Evolutionary conservation across 306 rosid species (phyloP).

Genomic region (Albizia julibrissin): DNA sequence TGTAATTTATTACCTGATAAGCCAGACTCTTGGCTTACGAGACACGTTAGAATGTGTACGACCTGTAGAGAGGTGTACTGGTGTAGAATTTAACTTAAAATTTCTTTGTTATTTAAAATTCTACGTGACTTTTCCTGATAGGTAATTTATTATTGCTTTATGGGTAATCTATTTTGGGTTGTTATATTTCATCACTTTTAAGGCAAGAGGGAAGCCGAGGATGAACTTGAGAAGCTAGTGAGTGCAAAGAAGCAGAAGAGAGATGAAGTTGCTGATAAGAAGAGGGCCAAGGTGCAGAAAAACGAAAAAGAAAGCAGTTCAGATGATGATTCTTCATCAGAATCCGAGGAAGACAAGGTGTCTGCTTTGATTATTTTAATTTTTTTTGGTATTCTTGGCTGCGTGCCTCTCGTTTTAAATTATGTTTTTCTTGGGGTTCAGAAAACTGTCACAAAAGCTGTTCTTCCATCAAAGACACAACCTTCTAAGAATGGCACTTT

Average conservation of each 20-base stretch:
- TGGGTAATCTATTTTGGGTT: neutral
- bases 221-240: slow-evolving; percentile 50
- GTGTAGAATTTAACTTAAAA: neutral
- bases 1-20: neutral
- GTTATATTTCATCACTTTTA: neutral
- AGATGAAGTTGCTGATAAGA: slow-evolving; percentile 54
- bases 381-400: neutral
- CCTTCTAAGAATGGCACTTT: slow-evolving; percentile 44
- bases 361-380: neutral
- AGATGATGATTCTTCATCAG: slow-evolving; percentile 58
- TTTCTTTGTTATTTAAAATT: neutral
- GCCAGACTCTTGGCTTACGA: neutral
- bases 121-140: neutral
- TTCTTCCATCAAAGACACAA: slow-evolving; percentile 32
- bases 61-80: neutral
- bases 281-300: slow-evolving; percentile 46
- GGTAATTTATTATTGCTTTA: neutral
- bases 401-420: neutral
- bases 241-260: slow-evolving; percentile 71
- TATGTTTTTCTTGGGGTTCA: neutral
- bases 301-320: slow-evolving; percentile 65
- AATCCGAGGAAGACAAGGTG: slow-evolving; percentile 65
- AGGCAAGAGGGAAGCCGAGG: slow-evolving; percentile 80
- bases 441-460: slow-evolving; percentile 48
- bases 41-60: neutral